These are phyloP conservation scores for Lactarius sp. DNA, from an alignment of 768 basidiomycete genomes.

Conservation along the genomic window DNA sequence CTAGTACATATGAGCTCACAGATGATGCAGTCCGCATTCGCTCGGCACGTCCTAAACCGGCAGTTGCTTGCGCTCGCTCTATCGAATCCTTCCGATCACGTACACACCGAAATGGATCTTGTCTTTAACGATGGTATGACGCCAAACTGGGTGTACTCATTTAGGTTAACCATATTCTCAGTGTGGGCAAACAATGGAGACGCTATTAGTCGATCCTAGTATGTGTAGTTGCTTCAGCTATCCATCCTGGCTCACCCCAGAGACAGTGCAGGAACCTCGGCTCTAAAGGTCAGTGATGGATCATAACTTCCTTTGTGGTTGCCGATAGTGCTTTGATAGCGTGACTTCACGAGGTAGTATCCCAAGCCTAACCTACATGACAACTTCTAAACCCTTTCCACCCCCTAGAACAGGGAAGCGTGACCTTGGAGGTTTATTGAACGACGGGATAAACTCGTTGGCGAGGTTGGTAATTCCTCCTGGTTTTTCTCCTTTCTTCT, in stretches of 20 bases:
- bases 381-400: conserved; percentile 4
- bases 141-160: not conserved
- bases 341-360: conserved; percentile 77
- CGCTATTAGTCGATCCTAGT: conserved; percentile 87
- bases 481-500: not conserved
- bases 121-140: conserved; percentile 72
- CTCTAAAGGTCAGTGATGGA: conserved; percentile 66
- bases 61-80: conserved; percentile 73
- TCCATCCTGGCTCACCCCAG: conserved; percentile 23
- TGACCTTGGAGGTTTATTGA: conserved; percentile 84
- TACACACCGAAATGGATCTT: conserved; percentile 58
- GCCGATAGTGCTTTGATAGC: conserved; percentile 38
- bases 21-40: conserved; percentile 76
- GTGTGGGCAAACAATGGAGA: conserved; percentile 99
- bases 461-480: conserved; percentile 47
- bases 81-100: conserved; percentile 47
- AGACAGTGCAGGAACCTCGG: conserved; percentile 86
- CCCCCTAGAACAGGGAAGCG: conserved; percentile 83
- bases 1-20: conserved; percentile 11
- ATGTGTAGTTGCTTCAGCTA: conserved; percentile 31
- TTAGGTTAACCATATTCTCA: conserved; percentile 30
- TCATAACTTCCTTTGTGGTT: conserved; percentile 1
- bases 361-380: not conserved
- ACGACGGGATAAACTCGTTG: conserved; percentile 94
- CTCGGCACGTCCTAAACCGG: conserved; percentile 71